Evolutionary conservation across 2,329 filamentous ascomycete species (phyloP), one percentile per base, ranked within the genome.

Genomic region (Sordariomycetes sp.): DNA sequence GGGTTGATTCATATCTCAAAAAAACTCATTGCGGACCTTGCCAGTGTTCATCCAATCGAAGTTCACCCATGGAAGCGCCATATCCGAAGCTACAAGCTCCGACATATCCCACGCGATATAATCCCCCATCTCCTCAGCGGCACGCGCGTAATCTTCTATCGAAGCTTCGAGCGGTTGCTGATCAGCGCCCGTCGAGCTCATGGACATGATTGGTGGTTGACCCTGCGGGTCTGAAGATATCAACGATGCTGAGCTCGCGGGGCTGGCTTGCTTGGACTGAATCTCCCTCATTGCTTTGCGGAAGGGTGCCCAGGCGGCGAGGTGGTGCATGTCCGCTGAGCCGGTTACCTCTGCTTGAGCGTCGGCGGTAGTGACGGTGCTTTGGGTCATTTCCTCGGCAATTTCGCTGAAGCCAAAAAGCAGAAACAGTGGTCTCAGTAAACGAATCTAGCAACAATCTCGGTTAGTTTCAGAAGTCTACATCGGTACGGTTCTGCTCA

Each of bases 391-490:
- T 28, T 38, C 36, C 30, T 43, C 42, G 12, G 42, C 44, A 15
- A 45, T 41, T 18, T 45, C 39, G 30, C 37, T 33, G 29, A 45
- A 46, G 14, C 44, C 44, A 30, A 46, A 46, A 10, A 46, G 36
- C 19, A 35, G 32, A 21, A 41, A 45, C 9, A 46, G 38, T n/a
- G 44, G 44, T n/a, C 44, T 35, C 11, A 46, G 30, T 6, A 36
- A 39, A 9, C 43, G 38, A 16, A 44, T 36, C 35, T 42, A 25
- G 16, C 4, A n/a, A 16, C 2, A 8, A 20, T 35, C 25, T 31
- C 10, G 19, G 15, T 11, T 8, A 23, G 15, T 24, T 30, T 19
- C n/a, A 7, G 29, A 21, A 21, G 6, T 8, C 21, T 21, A 19
- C 15, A 26, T n/a, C 8, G 14, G n/a, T 15, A 24, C 11, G n/a